Percentiles rank a stretch among this genome's conserved stretches.
Conservation (phyloP, 2,329 filamentous ascomycete genomes). For the Hypoxylon sp. region DNA sequence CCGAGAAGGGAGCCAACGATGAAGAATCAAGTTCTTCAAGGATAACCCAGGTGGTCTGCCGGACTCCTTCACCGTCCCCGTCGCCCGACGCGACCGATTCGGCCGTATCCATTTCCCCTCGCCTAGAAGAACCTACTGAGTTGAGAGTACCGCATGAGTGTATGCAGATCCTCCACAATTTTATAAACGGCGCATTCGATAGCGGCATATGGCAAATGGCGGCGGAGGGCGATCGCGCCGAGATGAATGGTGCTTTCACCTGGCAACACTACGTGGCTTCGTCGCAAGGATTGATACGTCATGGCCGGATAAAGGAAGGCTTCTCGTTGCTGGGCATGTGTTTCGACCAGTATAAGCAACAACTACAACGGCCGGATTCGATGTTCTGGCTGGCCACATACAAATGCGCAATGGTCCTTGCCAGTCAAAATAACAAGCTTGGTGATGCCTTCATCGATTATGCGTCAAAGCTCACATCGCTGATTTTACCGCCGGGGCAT, state of each 20-base stretch:
- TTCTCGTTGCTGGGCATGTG: conserved; percentile 50
- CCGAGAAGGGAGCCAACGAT: conserved; percentile 43
- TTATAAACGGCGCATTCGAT: conserved; percentile 48
- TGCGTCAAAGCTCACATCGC: conserved; percentile 48
- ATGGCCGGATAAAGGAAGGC: conserved; percentile 49
- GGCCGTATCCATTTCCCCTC: conserved; percentile 43
- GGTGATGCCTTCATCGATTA: conserved; percentile 50
- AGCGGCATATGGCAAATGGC: conserved; percentile 47
- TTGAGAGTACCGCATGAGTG: conserved; percentile 50
- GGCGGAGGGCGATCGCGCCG: conserved; percentile 36
- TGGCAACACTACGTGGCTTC: conserved; percentile 53
- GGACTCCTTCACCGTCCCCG: conserved; percentile 53
- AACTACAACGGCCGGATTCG: conserved; percentile 49
- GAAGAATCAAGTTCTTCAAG: conserved; percentile 26
- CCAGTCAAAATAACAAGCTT: conserved; percentile 44
- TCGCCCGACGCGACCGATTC: conserved; percentile 46
- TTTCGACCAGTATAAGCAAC: conserved; percentile 50
- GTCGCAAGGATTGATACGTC: conserved; percentile 51
- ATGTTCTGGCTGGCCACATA: conserved; percentile 54
- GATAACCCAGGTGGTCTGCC: conserved; percentile 46
- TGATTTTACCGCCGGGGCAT: conserved; percentile 47
- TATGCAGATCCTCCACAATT: conserved; percentile 51
- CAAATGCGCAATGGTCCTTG: conserved; percentile 51
- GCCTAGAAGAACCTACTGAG: conserved; percentile 48
- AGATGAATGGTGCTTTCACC: conserved; percentile 50